These are phyloP conservation scores for Lentithecium fluviatile DNA, from an alignment of 495 filamentous ascomycete genomes.

Conservation along the genomic window DNA sequence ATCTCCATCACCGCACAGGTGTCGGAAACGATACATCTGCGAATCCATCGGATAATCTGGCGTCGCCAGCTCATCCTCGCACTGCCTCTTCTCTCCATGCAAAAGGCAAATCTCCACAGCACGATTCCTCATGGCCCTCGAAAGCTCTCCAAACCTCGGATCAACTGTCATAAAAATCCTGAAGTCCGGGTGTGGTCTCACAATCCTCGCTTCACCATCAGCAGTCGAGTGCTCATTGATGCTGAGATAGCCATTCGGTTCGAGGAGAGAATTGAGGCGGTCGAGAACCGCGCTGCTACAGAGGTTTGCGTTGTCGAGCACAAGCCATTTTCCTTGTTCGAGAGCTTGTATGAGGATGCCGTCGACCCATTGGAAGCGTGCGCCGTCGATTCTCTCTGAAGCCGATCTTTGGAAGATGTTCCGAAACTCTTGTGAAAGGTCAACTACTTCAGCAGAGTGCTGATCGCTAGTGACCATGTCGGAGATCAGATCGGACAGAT, in stretches of 20 bases:
- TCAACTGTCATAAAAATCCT: constrained; percentile 94
- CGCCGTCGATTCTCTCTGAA: constrained; percentile 49
- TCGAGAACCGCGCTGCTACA: constrained; percentile 95
- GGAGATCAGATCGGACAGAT: constrained; percentile 8
- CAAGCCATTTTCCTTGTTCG: constrained; percentile 83
- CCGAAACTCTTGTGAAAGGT: constrained; percentile 6
- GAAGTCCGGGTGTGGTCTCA: constrained; percentile 83
- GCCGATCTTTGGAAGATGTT: background rate
- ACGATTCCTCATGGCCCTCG: constrained; percentile 94
- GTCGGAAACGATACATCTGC: constrained; percentile 52
- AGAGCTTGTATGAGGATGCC: constrained; percentile 85
- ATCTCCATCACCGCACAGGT: constrained; percentile 34
- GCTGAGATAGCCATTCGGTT: constrained; percentile 80
- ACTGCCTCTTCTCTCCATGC: constrained; percentile 10
- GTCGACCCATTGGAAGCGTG: constrained; percentile 94
- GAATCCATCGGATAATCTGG: constrained; percentile 45
- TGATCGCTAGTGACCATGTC: constrained; percentile 2
- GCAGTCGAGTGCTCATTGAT: constrained; percentile 87
- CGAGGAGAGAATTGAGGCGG: constrained; percentile 88
- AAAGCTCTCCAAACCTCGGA: constrained; percentile 87
- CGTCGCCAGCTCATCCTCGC: background rate
- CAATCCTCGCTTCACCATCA: constrained; percentile 75
- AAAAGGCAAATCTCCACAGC: constrained; percentile 82
- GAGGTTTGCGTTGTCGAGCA: constrained; percentile 95
- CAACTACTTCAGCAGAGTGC: background rate